phyloP scores from a whole-genome alignment of 2,329 filamentous ascomycete species.

The Zarea fungicola region DNA sequence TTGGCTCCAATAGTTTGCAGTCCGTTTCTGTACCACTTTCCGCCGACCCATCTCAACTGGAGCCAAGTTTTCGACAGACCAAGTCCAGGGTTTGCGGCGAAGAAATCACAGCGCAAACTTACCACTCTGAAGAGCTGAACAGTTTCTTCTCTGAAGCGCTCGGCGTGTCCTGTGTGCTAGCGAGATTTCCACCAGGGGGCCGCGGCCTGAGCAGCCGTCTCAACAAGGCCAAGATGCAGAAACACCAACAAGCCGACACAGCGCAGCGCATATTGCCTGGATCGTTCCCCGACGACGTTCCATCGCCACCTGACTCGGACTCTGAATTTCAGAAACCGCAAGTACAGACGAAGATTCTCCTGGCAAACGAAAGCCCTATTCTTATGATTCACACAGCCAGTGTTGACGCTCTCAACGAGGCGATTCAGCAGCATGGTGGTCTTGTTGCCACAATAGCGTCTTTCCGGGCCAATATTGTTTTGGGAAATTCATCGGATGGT shows the following conservation, averaged over 20 bases:
- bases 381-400: slow-evolving; percentile 77
- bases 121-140: slow-evolving; percentile 60
- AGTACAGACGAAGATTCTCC: slow-evolving; percentile 53
- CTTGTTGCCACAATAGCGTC: slow-evolving; percentile 63
- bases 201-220: slow-evolving; percentile 57
- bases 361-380: slow-evolving; percentile 94
- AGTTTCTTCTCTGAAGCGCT: slow-evolving; percentile 72
- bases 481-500: slow-evolving; percentile 40
- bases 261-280: slow-evolving; percentile 38
- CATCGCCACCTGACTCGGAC: slow-evolving; percentile 55
- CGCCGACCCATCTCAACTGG: slow-evolving; percentile 56
- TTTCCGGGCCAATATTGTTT: slow-evolving; percentile 84
- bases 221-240: slow-evolving; percentile 65
- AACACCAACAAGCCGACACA: slow-evolving; percentile 39
- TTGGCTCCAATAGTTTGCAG: slow-evolving; percentile 24
- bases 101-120: slow-evolving; percentile 63
- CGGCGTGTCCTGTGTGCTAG: slow-evolving; percentile 74
- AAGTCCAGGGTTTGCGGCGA: slow-evolving; percentile 80
- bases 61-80: slow-evolving; percentile 33
- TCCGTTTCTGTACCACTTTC: slow-evolving; percentile 57
- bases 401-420: slow-evolving; percentile 68
- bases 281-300: slow-evolving; percentile 45
- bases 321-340: slow-evolving; percentile 35
- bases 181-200: slow-evolving; percentile 71
- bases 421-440: slow-evolving; percentile 60